phyloP scores from a whole-genome alignment of 306 rosid genomes.

The Hylodesmum podocarpum region DNA sequence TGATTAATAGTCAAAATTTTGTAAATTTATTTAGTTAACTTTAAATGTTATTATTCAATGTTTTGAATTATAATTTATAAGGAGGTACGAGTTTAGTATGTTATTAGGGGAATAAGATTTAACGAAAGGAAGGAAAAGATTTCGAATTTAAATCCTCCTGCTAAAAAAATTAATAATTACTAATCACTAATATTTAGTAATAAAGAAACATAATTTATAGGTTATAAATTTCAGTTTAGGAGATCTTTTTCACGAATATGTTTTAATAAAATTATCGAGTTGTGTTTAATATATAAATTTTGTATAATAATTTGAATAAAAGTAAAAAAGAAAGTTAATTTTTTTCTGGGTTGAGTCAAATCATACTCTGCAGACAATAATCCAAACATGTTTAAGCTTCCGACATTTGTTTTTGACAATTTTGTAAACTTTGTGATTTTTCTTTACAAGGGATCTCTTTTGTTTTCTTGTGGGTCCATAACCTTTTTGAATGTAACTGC shows the following conservation, averaged over 20 bases:
- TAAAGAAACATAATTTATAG: neutral
- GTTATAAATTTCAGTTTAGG: neutral
- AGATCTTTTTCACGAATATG: neutral
- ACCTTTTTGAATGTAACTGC: neutral
- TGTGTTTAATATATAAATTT: neutral
- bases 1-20: neutral
- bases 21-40: neutral
- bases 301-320: neutral
- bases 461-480: neutral
- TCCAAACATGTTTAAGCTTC: neutral
- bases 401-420: neutral
- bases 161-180: no score
- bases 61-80: neutral
- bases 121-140: no score
- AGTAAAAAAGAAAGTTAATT: neutral
- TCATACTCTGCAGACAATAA: neutral
- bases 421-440: neutral
- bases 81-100: no score
- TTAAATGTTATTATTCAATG: neutral
- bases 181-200: no score
- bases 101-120: no score
- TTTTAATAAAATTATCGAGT: neutral
- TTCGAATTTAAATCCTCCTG: no score
- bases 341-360: neutral
- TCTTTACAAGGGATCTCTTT: neutral